Evolutionary conservation across 2,329 filamentous ascomycete species (phyloP), one percentile per base, ranked within the genome.

Genomic region (Fusarium tuaranense): DNA sequence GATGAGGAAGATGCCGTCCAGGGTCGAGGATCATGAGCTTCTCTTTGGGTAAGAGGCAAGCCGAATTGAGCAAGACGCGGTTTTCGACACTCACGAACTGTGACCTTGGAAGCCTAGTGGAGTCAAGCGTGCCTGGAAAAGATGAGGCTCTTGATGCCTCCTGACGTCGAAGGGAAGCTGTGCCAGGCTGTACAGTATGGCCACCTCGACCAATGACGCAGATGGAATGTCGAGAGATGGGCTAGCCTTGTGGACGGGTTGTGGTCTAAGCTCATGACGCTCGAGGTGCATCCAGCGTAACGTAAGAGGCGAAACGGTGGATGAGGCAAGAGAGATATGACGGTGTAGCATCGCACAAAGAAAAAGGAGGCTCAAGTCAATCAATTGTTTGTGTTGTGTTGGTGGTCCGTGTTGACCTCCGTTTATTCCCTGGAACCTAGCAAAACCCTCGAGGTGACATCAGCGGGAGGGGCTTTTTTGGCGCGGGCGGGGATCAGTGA

Each of bases 371-470:
- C 64, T 53, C 58, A 58, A 41, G 44, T 30, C 48, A 39, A 32
- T 53, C 5, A 32, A 53, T n/a, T 36, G 10, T 9, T 13, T 22
- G 20, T 32, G n/a, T n/a, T n/a, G n/a, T 25, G 55, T 36, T 44
- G 25, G 55, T 57, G 48, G 53, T 60, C 30, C 32, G 63, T 65
- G 18, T 46, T 61, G 9, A 22, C 22, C 61, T 69, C 72, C 72
- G 68, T 70, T 44, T 60, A 38, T 59, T 59, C 36, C 62, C 27
- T 59, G 57, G 30, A 46, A 22, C 41, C 41, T 46, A 18, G 30
- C 27, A 25, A 39, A 63, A 30, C 67, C 51, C 32, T 65, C 30
- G 46, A 30, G 44, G 67, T 78, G 77, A 78, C 77, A 79, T 78
- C 77, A 78, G 74, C 59, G 74, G 55, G 55, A 51, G 60, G 53